A percentile compares a stretch with the other conserved stretches of the same genome.
These are phyloP conservation scores for Dovyalis caffra DNA, from an alignment of 345 rosid species.

Conservation along the genomic window DNA sequence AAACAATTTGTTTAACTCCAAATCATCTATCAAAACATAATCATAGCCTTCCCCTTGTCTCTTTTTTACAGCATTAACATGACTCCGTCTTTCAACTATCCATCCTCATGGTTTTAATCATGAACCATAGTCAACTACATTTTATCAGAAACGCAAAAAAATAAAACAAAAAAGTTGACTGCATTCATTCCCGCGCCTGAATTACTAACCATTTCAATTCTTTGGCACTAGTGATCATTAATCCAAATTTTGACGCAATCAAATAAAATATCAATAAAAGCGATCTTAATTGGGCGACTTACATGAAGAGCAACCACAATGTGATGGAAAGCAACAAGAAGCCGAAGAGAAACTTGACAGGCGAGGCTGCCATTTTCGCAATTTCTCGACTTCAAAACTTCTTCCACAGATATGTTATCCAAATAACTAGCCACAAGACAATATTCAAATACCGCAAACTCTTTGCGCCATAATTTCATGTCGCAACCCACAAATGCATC, in stretches of 20 bases:
- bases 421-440: background rate
- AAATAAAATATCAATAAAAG: too few species aligned
- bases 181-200: background rate
- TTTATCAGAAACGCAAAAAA: too few species aligned
- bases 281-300: constrained; percentile 30
- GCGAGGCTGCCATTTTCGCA: constrained; percentile 72
- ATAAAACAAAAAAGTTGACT: background rate
- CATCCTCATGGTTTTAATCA: too few species aligned
- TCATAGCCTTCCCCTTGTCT: too few species aligned
- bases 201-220: background rate
- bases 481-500: background rate
- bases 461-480: background rate
- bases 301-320: constrained; percentile 89
- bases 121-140: too few species aligned
- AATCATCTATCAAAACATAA: too few species aligned
- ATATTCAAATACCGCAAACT: background rate
- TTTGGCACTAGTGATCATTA: background rate
- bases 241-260: background rate
- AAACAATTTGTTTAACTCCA: too few species aligned
- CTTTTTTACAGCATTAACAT: too few species aligned
- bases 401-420: background rate
- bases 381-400: background rate
- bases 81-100: too few species aligned
- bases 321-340: constrained; percentile 70
- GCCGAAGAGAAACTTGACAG: constrained; percentile 87